Conservation (phyloP, 2,329 filamentous ascomycete genomes). For the Metarhizium robertsii region DNA sequence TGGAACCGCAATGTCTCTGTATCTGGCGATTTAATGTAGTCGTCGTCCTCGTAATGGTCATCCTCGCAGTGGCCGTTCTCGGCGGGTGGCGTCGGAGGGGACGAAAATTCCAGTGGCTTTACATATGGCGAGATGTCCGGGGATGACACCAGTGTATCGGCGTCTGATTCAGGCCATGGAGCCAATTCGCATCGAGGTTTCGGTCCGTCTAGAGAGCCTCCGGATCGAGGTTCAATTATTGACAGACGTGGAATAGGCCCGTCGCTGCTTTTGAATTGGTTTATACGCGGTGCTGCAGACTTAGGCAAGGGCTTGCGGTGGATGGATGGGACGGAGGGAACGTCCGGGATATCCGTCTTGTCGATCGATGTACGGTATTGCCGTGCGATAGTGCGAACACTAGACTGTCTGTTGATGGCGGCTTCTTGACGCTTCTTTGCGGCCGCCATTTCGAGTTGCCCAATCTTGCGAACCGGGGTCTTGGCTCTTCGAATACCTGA, state of each 20-base stretch:
- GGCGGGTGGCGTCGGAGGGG: constrained; percentile 26
- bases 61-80: constrained; percentile 6
- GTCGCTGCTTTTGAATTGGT: neutral
- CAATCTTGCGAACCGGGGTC: constrained; percentile 40
- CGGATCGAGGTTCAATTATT: neutral
- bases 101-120: constrained; percentile 36
- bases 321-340: constrained; percentile 16
- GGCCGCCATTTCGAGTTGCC: constrained; percentile 33
- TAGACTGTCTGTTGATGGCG: constrained; percentile 25
- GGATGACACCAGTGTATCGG: constrained; percentile 35
- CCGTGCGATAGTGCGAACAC: constrained; percentile 39
- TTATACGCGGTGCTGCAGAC: neutral
- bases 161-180: constrained; percentile 30
- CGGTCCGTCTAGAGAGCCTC: constrained; percentile 1
- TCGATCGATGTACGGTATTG: constrained; percentile 40
- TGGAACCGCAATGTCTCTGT: constrained; percentile 34
- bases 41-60: constrained; percentile 2
- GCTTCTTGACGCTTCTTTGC: constrained; percentile 11
- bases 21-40: constrained; percentile 7
- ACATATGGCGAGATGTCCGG: constrained; percentile 37
- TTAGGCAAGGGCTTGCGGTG: constrained; percentile 7
- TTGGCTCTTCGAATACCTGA: constrained; percentile 27
- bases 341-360: constrained; percentile 22
- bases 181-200: neutral
- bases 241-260: constrained; percentile 1